Percentiles rank a stretch among this genome's conserved stretches.
Evolutionary conservation across 306 rosid genomes (phyloP).

Genomic region (Sesbania bispinosa): DNA sequence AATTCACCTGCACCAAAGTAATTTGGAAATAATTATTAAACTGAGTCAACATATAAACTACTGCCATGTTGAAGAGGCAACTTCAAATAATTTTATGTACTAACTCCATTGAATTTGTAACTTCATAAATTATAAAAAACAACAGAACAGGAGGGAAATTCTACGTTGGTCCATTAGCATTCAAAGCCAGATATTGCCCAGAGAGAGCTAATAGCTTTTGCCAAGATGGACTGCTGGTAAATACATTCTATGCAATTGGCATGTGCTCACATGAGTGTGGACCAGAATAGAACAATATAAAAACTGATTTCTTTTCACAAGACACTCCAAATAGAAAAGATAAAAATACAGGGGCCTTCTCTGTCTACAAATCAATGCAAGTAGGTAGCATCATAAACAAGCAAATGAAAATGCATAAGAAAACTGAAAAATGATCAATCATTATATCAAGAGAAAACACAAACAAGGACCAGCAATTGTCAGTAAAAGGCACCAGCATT

Average conservation of each 20-base stretch:
- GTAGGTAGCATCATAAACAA: neutral
- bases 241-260: neutral
- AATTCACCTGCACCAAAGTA: constrained; percentile 69
- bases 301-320: neutral
- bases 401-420: neutral
- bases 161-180: constrained; percentile 43
- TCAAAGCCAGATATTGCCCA: constrained; percentile 40
- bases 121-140: too few species aligned
- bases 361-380: neutral
- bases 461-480: neutral
- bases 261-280: too few species aligned
- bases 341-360: neutral
- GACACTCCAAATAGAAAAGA: neutral
- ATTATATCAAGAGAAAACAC: too few species aligned
- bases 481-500: neutral
- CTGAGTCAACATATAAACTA: neutral
- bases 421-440: neutral
- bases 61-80: too few species aligned
- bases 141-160: too few species aligned
- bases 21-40: neutral
- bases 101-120: too few species aligned
- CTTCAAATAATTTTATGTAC: too few species aligned
- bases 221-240: constrained; percentile 54
- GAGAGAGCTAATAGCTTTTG: too few species aligned
- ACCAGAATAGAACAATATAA: neutral